Percentiles rank a stretch among this genome's conserved stretches.
Conservation (phyloP, 257 asterid genomes). For the Craterostigma plantagineum region DNA sequence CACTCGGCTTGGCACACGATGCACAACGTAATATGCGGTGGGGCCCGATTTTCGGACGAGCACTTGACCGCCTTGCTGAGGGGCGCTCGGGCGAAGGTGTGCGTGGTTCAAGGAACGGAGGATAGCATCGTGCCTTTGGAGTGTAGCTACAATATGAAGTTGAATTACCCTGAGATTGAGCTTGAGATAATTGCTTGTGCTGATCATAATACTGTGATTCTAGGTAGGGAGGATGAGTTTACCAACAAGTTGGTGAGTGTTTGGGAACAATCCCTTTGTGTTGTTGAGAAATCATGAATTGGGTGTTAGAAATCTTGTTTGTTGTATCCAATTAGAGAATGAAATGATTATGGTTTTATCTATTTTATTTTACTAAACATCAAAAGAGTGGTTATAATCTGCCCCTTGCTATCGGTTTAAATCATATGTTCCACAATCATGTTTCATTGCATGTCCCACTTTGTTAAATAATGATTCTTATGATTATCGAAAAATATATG, state of each 20-base stretch:
- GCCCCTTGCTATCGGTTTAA: too few species aligned
- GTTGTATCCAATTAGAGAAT: too few species aligned
- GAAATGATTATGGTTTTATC: too few species aligned
- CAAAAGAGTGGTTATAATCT: too few species aligned
- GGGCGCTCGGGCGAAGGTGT: slow-evolving; percentile 31
- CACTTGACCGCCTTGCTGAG: slow-evolving; percentile 31
- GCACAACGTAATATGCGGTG: slow-evolving; percentile 72
- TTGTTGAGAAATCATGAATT: too few species aligned
- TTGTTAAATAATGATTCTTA: too few species aligned
- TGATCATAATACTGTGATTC: slow-evolving; percentile 36
- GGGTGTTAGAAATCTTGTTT: too few species aligned
- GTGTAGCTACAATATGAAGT: slow-evolving; percentile 42
- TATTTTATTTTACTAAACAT: too few species aligned
- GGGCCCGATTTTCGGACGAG: slow-evolving; percentile 41
- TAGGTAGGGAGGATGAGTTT: slow-evolving; percentile 32
- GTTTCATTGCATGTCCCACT: too few species aligned
- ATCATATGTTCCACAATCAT: too few species aligned
- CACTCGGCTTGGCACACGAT: slow-evolving; percentile 82
- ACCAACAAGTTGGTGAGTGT: slow-evolving; percentile 25
- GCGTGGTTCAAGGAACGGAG: slow-evolving; percentile 34
- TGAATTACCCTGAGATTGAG: slow-evolving; percentile 29
- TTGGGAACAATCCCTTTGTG: slow-evolving; percentile 14
- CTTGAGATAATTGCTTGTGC: slow-evolving; percentile 25
- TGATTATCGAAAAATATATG: too few species aligned
- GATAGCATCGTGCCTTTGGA: slow-evolving; percentile 55